Evolutionary conservation across 345 rosid genomes (phyloP).

Genomic region (Zanthoxylum bungeanum): DNA sequence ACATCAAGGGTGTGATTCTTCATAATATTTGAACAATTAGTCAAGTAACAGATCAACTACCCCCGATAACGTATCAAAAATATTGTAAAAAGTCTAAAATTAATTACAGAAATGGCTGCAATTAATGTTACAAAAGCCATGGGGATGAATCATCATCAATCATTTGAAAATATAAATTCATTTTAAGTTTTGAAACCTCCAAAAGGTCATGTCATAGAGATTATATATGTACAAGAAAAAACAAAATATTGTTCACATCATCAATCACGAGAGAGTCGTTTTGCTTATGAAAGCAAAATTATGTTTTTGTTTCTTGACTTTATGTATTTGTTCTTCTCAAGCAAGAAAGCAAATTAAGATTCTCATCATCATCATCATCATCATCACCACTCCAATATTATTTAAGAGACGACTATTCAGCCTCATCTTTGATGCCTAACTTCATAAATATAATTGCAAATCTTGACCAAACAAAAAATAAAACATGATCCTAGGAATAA

Average conservation of each 20-base stretch:
- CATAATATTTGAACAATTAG: not conserved
- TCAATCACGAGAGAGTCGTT: conserved; percentile 10
- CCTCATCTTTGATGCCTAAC: conserved; percentile 15
- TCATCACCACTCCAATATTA: too few species aligned
- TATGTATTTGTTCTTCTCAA: not conserved
- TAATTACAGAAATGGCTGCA: too few species aligned
- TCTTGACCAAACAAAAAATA: conserved; percentile 1
- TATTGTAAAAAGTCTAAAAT: not conserved
- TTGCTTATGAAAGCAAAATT: conserved; percentile 7
- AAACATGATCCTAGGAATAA: conserved; percentile 13
- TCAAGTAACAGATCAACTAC: conserved; percentile 16
- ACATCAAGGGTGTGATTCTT: not conserved
- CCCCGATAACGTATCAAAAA: conserved; percentile 8
- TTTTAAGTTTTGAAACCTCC: not conserved
- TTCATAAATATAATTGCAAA: not conserved
- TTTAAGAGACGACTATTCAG: conserved; percentile 8
- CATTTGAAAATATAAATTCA: not conserved
- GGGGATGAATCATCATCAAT: not conserved
- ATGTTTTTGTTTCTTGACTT: conserved; percentile 1
- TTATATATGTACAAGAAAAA: not conserved
- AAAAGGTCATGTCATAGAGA: not conserved
- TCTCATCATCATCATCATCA: not conserved
- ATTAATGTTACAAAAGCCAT: not conserved
- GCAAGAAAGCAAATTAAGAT: not conserved
- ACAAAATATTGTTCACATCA: not conserved